Base-by-base conservation (phyloP, 345 rosid species). In the Corchorus olitorius region DNA sequence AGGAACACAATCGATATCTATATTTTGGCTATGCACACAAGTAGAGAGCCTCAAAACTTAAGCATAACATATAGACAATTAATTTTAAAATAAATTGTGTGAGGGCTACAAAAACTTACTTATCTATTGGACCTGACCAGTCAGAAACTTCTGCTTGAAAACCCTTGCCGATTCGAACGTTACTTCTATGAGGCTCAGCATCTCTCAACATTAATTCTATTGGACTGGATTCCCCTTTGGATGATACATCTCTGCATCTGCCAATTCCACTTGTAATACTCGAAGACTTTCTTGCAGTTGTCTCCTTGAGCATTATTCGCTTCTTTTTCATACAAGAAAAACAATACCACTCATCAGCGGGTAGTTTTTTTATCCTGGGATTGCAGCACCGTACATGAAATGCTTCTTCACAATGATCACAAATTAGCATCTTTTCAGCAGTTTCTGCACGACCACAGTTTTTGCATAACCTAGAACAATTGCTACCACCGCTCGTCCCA, bases 101-200 rank as follows among this genome's bases (percentile, higher is more conserved):
- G 48, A 45, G 48, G 8, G 48, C 48, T 53, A 48, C 74, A 46
- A 71, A 71, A 72, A 83, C 88, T 73, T 87, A 96, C 97, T 81
- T 74, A 43, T 75, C 80, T 46, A 77, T 72, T 76, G 94, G 97
- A 82, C 91, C 97, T 60, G 84, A 83, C 96, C 98, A 90, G 35
- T 88, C 93, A 74, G 97, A 92, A 78, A 97, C 89, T 59, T 94
- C 89, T 5, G 95, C 94, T 90, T 97, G 98, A 79, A 88, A 91
- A 81, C 92, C 89, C 85, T 90, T 97, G 16, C 99, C 98, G 68
- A 90, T 76, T 52, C 91, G 89, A 81, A 89, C 83, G 70, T 78
- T 71, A 48, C 83, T 82, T 70, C 37, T 81, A 83, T 86, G 86
- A 20, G 94, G 90, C 80, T 77, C 86, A 43, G 77, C 55, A 74